These are phyloP conservation scores for Diplodia corticola DNA, from an alignment of 2,329 filamentous ascomycete genomes.

Conservation along the genomic window DNA sequence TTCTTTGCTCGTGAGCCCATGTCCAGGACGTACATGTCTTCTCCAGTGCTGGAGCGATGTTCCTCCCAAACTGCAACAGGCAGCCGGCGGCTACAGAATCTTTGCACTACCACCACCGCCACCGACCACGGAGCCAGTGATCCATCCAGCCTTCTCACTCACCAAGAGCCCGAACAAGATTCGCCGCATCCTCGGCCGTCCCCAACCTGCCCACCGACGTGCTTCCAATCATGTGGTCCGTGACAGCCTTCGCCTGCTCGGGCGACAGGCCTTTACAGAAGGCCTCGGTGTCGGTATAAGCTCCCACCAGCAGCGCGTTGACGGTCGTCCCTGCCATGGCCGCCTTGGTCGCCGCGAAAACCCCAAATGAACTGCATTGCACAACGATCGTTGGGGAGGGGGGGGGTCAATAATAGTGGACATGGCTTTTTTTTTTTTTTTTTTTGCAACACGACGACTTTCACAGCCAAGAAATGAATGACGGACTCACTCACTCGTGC, in stretches of 20 bases:
- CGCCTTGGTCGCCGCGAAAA: constrained; percentile 27
- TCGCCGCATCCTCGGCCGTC: constrained; percentile 57
- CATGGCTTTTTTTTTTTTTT: too few relatives aligned
- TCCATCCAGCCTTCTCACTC: constrained; percentile 37
- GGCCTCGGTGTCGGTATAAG: constrained; percentile 33
- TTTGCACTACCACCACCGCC: constrained; percentile 36
- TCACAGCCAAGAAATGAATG: not conserved
- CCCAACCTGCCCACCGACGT: constrained; percentile 31
- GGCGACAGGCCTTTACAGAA: constrained; percentile 13
- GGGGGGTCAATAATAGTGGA: too few relatives aligned
- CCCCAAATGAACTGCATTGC: constrained; percentile 2
- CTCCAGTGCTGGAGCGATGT: not conserved
- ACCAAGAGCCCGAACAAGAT: constrained; percentile 64
- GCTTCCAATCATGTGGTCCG: constrained; percentile 18
- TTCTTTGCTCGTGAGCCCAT: not conserved
- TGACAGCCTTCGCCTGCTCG: not conserved
- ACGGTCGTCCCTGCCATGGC: constrained; percentile 33
- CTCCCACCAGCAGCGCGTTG: constrained; percentile 33
- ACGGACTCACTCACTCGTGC: constrained; percentile 22
- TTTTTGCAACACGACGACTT: not conserved
- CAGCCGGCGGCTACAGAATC: constrained; percentile 25
- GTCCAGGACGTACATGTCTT: not conserved
- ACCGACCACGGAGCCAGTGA: constrained; percentile 41
- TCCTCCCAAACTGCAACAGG: too few relatives aligned
- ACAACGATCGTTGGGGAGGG: too few relatives aligned